phyloP scores from a whole-genome alignment of 176 grass and related monocot genomes.

The maize (Zea mays) region Zm-B73-REFERENCE-NAM-5.0 NC_050099.1:26413501-26414000 shows the following conservation, averaged over 20 bases:
- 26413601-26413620: no score
- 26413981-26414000: conserved; percentile 22
- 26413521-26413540: no score
- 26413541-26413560: no score
- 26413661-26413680: background rate
- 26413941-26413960: conserved; percentile 5
- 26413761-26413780: background rate
- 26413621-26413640: background rate
- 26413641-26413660: background rate
- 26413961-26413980: conserved; percentile 50
- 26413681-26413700: background rate
- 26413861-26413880: conserved; percentile 20
- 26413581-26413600: no score
- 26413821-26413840: background rate
- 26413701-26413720: background rate
- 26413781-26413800: background rate
- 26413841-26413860: conserved; percentile 4
- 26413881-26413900: conserved; percentile 12
- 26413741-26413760: background rate
- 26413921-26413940: conserved; percentile 12
- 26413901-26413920: conserved; percentile 16
- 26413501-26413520: no score
- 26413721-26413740: background rate
- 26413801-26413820: background rate
- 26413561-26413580: no score